Base-by-base conservation (phyloP, 108 stramenopile genomes). In the Cyclotella choctawhatcheeana region DNA sequence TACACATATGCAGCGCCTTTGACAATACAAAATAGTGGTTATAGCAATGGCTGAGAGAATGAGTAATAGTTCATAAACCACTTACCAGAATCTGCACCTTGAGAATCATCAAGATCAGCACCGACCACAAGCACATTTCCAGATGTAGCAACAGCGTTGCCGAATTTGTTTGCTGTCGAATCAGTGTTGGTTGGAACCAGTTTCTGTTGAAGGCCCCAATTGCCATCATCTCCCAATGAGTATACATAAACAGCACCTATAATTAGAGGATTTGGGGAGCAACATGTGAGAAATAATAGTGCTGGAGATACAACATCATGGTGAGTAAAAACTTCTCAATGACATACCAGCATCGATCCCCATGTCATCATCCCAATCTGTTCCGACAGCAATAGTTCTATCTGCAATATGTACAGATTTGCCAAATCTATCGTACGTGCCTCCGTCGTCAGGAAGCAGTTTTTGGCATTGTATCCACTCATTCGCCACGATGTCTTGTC, bases 401-500 rank as follows among this genome's bases (percentile, higher is more conserved):
- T 64, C 67, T 10, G 75, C 55, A 62, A 76, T 60, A 54, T 67
- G 34, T 3, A 76, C 60, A 8, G 50, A 8, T 45, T 34, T 76
- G 13, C 67, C 75, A 63, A 76, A 76, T 44, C 60, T 30, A 59
- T 76, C 75, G n/a, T 29, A 34, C 0, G 75, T 32, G 0, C 50
- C 58, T 32, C 67, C 75, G 68, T 76, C 75, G 22, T 76, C 75
- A 18, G 67, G 75, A 35, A 74, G 48, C 18, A 76, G 40, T 40
- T 76, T 76, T 68, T 76, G 75, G 48, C 75, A 76, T 43, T 76
- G 67, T 0, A 76, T 43, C 75, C 75, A 76, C 20, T 67, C 50
- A n/a, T 67, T 67, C 0, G 43, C 58, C 40, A 33, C 1, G 27
- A 58, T 66, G 4, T 47, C 45, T 7, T 44, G 17, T 5, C 75